Conservation (phyloP, 1,284 basidiomycete genomes). For the Ganoderma boninense region DNA sequence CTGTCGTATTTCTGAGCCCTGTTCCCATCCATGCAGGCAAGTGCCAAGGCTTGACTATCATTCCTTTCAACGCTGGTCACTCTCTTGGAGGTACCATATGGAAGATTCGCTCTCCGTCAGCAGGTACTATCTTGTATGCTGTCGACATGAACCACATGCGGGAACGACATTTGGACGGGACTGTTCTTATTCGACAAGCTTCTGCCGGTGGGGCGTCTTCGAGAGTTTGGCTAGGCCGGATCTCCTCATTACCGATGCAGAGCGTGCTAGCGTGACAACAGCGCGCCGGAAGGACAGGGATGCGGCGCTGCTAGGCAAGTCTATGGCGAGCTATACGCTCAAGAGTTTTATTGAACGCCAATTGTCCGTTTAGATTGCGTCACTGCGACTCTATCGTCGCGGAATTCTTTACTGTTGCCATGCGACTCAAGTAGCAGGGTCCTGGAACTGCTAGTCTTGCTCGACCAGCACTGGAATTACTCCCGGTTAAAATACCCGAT, state of each 20-base stretch:
- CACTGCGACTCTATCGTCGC: slow-evolving; percentile 81
- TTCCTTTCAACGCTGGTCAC: slow-evolving; percentile 96
- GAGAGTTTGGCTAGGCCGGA: slow-evolving; percentile 91
- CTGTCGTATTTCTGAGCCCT: not conserved
- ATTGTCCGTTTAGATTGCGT: slow-evolving; percentile 70
- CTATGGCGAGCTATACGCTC: not conserved
- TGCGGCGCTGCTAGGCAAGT: slow-evolving; percentile 84
- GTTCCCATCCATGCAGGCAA: slow-evolving; percentile 63
- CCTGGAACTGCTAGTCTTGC: slow-evolving; percentile 91
- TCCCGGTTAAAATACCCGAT: slow-evolving; percentile 85
- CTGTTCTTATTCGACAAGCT: slow-evolving; percentile 79
- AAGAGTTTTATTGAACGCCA: slow-evolving; percentile 11
- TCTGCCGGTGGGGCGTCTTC: slow-evolving; percentile 74
- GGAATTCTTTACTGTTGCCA: slow-evolving; percentile 87
- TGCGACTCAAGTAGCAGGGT: slow-evolving; percentile 95
- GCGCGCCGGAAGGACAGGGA: slow-evolving; percentile 93
- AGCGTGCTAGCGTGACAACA: slow-evolving; percentile 83
- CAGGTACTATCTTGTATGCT: slow-evolving; percentile 95
- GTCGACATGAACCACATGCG: slow-evolving; percentile 97
- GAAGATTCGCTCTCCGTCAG: slow-evolving; percentile 97
- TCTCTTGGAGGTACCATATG: slow-evolving; percentile 97
- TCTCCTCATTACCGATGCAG: slow-evolving; percentile 93
- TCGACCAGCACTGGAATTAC: slow-evolving; percentile 98
- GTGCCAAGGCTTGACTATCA: slow-evolving; percentile 92
- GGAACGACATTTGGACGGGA: slow-evolving; percentile 96